Evolutionary conservation across 1,284 basidiomycete species (phyloP).

Genomic region (Violaceomyces palustris): DNA sequence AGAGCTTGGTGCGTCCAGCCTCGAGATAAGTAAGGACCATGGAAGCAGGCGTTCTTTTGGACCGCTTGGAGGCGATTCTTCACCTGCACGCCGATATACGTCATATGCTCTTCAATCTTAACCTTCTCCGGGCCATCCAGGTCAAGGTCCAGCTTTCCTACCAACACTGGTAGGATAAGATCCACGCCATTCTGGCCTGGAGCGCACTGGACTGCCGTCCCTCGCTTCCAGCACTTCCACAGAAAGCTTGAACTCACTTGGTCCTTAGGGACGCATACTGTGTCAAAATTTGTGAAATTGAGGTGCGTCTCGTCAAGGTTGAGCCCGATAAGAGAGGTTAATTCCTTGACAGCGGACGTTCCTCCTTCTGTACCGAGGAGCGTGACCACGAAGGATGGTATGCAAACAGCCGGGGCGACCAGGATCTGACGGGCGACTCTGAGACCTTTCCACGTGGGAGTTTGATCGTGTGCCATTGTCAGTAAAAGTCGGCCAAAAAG

Average conservation of each 20-base stretch:
- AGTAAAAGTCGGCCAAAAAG: constrained; percentile 2
- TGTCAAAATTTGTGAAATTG: constrained; percentile 10
- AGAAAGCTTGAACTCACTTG: constrained; percentile 7
- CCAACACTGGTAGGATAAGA: constrained; percentile 11
- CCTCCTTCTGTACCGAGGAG: too few relatives aligned
- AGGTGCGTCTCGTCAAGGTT: too few relatives aligned
- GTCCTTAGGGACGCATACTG: too few relatives aligned
- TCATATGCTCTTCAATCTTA: constrained; percentile 5
- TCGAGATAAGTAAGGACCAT: not conserved
- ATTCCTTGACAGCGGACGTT: too few relatives aligned
- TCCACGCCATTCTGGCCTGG: constrained; percentile 8
- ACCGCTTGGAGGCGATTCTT: constrained; percentile 1
- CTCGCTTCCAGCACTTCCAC: constrained; percentile 19
- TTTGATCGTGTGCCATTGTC: constrained; percentile 10
- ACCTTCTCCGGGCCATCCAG: not conserved
- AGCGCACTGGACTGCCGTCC: constrained; percentile 5
- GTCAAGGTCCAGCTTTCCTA: constrained; percentile 1
- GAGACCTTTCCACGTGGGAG: constrained; percentile 3
- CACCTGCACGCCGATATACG: constrained; percentile 5
- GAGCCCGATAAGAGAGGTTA: too few relatives aligned
- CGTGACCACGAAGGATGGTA: too few relatives aligned
- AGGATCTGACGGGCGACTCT: too few relatives aligned
- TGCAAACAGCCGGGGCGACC: too few relatives aligned
- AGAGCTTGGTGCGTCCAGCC: constrained; percentile 2
- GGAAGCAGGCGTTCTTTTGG: not conserved